Base-by-base conservation (phyloP, 768 basidiomycete species). In the Lepiota brunneoincarnata region DNA sequence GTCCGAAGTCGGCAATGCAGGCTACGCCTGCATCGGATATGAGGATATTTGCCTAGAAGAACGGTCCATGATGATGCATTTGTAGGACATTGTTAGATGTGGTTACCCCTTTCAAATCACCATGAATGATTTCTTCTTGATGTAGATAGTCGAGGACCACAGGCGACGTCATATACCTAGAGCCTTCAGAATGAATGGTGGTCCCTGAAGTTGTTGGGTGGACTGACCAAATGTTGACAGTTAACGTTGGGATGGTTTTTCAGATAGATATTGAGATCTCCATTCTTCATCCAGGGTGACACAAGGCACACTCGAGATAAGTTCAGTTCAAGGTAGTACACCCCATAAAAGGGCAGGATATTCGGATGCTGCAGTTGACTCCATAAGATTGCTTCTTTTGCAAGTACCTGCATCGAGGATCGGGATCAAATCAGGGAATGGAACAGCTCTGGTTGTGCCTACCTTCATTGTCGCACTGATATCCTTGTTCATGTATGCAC, bases 91-190 rank as follows among this genome's bases (percentile, higher is more conserved):
- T 15, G 17, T 21, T 41, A 20, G 15, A 31, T 9, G 31, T 2
- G 7, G 49, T 15, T 49, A 63, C 61, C 36, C 61, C 59, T 52
- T 60, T 60, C 38, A 63, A 38, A 37, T 63, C 61, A 17, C 63
- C 58, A 47, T 63, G 58, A 28, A 61, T 38, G 21, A 60, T 31
- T 18, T 54, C 56, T 9, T 56, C 28, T 11, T 46, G 37, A 42
- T 63, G 61, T 15, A 63, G 49, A 55, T 58, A 63, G 15, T 18
- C 15, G 9, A 63, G 14, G n/a, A 1, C 61, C 61, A 12, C 34
- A 5, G 11, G 56, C 41, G 14, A 63, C 56, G 44, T 63, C 59
- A 21, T 39, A 39, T 12, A 52, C 34, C 59, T 58, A 48, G n/a
- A 4, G 7, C n/a, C 46, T 17, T 18, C 2, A 14, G n/a, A 34